These are phyloP conservation scores for Boletellus ananas DNA, from an alignment of 768 basidiomycete species.

Conservation along the genomic window DNA sequence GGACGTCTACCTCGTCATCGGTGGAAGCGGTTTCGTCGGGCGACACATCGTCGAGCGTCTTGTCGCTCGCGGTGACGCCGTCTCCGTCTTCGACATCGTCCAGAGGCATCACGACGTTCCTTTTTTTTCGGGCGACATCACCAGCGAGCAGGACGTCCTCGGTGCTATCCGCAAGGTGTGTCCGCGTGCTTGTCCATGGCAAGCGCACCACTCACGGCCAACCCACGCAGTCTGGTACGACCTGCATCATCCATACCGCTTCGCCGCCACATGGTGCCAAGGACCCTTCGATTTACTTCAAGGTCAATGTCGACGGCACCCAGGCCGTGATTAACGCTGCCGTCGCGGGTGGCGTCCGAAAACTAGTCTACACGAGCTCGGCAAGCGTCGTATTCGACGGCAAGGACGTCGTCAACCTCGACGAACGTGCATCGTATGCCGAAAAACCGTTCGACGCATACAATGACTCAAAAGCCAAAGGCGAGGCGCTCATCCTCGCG, in stretches of 20 bases:
- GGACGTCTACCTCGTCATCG: constrained; percentile 87
- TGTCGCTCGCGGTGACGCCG: constrained; percentile 70
- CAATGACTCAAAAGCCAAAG: constrained; percentile 90
- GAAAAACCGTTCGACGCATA: constrained; percentile 82
- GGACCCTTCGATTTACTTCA: constrained; percentile 72
- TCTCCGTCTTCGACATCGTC: constrained; percentile 88
- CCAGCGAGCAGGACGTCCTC: constrained; percentile 66
- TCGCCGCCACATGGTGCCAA: constrained; percentile 71
- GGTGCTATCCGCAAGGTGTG: constrained; percentile 71
- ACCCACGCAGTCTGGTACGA: constrained; percentile 61
- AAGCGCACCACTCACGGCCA: background rate
- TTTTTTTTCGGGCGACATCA: constrained; percentile 89
- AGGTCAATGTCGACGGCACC: constrained; percentile 94
- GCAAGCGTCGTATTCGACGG: constrained; percentile 91
- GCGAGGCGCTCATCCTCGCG: constrained; percentile 75
- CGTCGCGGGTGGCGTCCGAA: constrained; percentile 63
- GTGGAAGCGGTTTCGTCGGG: constrained; percentile 90
- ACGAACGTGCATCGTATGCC: constrained; percentile 81
- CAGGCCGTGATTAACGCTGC: constrained; percentile 81
- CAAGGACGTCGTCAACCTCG: constrained; percentile 72
- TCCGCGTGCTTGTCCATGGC: background rate
- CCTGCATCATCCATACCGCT: constrained; percentile 94
- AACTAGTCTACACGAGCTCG: constrained; percentile 93
- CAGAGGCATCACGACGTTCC: constrained; percentile 84
- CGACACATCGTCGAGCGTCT: constrained; percentile 88